These are phyloP conservation scores for Penicillium brevicompactum DNA, from an alignment of 2,329 filamentous ascomycete species.

Conservation along the genomic window DNA sequence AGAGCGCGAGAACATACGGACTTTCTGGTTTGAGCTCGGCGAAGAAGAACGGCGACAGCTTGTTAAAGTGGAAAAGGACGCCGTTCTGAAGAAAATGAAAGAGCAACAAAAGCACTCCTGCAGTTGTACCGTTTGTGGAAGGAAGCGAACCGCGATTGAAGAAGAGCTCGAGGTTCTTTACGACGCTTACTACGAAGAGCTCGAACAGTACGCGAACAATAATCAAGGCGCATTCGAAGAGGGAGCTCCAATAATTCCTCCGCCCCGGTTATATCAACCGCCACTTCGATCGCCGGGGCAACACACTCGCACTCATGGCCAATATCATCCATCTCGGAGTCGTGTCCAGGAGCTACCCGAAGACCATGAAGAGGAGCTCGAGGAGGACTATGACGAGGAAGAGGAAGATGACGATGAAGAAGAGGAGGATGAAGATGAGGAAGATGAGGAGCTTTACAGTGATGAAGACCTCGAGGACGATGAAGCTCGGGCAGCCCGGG, in stretches of 20 bases:
- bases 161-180: conserved; percentile 97
- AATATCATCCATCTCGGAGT: conserved; percentile 71
- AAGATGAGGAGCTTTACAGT: conserved; percentile 69
- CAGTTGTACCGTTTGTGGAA: conserved; percentile 94
- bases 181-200: conserved; percentile 96
- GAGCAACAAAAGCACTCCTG: conserved; percentile 99
- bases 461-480: conserved; percentile 65
- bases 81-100: conserved; percentile 98
- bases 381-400: conserved; percentile 57
- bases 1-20: conserved; percentile 95
- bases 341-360: conserved; percentile 66
- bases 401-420: conserved; percentile 53
- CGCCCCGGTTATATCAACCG: conserved; percentile 64
- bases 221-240: conserved; percentile 65
- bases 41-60: conserved; percentile 94
- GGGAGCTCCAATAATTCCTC: conserved; percentile 68
- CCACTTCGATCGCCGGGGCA: conserved; percentile 57
- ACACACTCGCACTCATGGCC: conserved; percentile 56
- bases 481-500: conserved; percentile 63
- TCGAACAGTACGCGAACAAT: conserved; percentile 94
- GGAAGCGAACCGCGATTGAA: conserved; percentile 95
- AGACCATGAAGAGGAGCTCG: conserved; percentile 57
- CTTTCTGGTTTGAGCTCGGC: conserved; percentile 93
- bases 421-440: conserved; percentile 66
- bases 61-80: conserved; percentile 98